phyloP scores from a whole-genome alignment of 495 filamentous ascomycete species.

The Rusavskia elegans region DNA sequence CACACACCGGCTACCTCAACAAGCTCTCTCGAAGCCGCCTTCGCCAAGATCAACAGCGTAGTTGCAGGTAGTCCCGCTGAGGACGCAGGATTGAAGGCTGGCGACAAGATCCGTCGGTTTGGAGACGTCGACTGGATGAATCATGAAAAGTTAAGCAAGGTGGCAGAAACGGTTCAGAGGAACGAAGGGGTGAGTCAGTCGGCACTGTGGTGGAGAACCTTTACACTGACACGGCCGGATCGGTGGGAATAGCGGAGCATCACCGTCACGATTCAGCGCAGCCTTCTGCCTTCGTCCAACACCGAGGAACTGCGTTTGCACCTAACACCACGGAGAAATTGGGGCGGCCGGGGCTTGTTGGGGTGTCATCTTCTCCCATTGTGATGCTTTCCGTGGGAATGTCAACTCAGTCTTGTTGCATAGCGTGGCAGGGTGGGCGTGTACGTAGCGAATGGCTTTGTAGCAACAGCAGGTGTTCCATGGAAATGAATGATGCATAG shows the following conservation, averaged over 20 bases:
- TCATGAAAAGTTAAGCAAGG: conserved; percentile 68
- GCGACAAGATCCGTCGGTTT: conserved; percentile 75
- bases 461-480: neutral
- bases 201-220: too few species aligned
- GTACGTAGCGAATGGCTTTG: neutral
- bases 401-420: neutral
- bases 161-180: conserved; percentile 68
- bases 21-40: conserved; percentile 45
- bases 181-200: conserved; percentile 68
- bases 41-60: conserved; percentile 83
- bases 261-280: conserved; percentile 33
- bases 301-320: too few species aligned
- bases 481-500: neutral
- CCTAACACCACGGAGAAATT: conserved; percentile 46
- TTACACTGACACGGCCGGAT: neutral
- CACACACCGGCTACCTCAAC: conserved; percentile 14
- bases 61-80: conserved; percentile 66
- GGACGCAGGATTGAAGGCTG: conserved; percentile 62
- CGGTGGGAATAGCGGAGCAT: neutral
- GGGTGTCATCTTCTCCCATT: conserved; percentile 81
- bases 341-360: conserved; percentile 77
- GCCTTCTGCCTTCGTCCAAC: neutral
- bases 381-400: conserved; percentile 11
- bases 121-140: conserved; percentile 68
- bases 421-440: neutral